These are phyloP conservation scores for Sicyos baderoa DNA, from an alignment of 306 rosid species.

Conservation along the genomic window DNA sequence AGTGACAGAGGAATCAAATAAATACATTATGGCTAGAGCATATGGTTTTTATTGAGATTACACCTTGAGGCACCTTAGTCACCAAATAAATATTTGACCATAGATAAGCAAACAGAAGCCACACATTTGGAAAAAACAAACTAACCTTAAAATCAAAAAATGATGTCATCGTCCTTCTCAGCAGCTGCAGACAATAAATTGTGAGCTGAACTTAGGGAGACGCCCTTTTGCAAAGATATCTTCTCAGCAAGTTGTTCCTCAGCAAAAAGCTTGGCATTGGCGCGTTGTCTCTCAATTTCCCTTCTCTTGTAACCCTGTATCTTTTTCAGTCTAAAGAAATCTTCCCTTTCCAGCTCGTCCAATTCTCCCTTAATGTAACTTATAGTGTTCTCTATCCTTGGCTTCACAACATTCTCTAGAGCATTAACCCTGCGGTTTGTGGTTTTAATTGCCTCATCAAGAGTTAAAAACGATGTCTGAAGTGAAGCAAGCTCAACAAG, in stretches of 20 bases:
- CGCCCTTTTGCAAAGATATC: conserved; percentile 42
- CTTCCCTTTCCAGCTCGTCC: conserved; percentile 95
- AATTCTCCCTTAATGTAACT: conserved; percentile 77
- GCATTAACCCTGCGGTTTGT: conserved; percentile 90
- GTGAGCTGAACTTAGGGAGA: conserved; percentile 45
- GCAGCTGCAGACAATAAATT: conserved; percentile 46
- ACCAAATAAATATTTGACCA: background rate
- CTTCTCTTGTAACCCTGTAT: conserved; percentile 79
- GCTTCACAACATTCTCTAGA: conserved; percentile 84
- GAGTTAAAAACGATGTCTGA: conserved; percentile 87
- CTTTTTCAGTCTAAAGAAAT: conserved; percentile 91
- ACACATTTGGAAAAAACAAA: background rate
- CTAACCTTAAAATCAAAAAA: conserved; percentile 40
- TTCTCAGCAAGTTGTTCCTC: conserved; percentile 52
- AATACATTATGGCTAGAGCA: conserved; percentile 12
- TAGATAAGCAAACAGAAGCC: conserved; percentile 14
- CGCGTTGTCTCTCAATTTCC: conserved; percentile 64
- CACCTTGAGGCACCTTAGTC: conserved; percentile 13
- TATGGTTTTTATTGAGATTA: conserved; percentile 11
- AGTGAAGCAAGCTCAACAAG: conserved; percentile 98
- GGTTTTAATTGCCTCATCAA: conserved; percentile 90
- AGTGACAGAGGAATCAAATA: conserved; percentile 11
- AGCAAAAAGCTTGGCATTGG: conserved; percentile 34
- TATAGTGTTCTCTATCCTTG: conserved; percentile 75
- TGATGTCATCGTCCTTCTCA: conserved; percentile 66